Base-by-base conservation (phyloP, 495 filamentous ascomycete genomes). In the Geoglossum glabrum region DNA sequence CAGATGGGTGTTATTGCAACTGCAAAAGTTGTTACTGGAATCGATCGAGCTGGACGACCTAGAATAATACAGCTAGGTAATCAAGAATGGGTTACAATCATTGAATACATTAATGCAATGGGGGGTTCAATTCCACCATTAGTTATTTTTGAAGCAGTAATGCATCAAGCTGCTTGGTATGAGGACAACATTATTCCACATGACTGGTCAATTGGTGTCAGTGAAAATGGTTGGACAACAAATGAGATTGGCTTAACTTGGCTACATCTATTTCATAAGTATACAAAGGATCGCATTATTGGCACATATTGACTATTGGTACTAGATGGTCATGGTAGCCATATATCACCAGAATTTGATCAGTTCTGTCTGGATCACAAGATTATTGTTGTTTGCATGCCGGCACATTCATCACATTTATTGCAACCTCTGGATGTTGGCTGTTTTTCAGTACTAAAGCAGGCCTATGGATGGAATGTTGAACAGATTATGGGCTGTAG, bases 361-460 rank as follows among this genome's bases (percentile, higher is more conserved):
- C 27, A 51, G 26, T 47, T 45, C 59, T 59, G 30, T 25, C 59
- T 49, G 25, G 59, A 34, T 28, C n/a, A 61, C 43, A 56, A 63
- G 9, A 65, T 65, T 43, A 60, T 61, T 25, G 51, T 57, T 26
- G 19, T 64, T 21, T 61, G 58, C 52, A 61, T 66, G 57, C 64
- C 63, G 11, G 11, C 59, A 51, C 57, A 66, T 46, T 61, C 40
- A 21, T 65, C 57, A 23, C 63, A 65, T 61, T 57, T 64, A 1
- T 55, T 65, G 17, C 61, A 66, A 56, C 64, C 64, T 19, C 57
- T 64, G 51, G 55, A 66, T 57, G 61, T 66, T 56, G 56, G 56
- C 30, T 64, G 57, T 46, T 64, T 64, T 50, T 51, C 36, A 28
- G 57, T 33, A n/a, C 54, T 65, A 34, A 62, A 65, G 50, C 23